Percentiles rank a stretch among this genome's conserved stretches.
Evolutionary conservation across 805 yeast genomes (phyloP).

Genomic region (Priceomyces medius): DNA sequence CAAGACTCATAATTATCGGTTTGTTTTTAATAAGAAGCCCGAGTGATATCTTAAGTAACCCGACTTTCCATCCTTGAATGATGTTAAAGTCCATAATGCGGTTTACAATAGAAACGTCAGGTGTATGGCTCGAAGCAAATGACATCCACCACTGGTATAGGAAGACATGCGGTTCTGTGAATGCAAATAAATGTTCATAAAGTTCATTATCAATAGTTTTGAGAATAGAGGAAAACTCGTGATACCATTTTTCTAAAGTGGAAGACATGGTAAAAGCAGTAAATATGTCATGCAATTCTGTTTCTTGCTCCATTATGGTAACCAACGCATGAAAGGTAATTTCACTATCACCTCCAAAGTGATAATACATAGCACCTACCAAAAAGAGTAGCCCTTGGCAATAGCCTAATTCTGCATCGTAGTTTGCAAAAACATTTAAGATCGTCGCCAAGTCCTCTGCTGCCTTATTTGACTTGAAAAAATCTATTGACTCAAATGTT

Average conservation of each 20-base stretch:
- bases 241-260: conserved; percentile 52
- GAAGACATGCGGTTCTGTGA: conserved; percentile 46
- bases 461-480: conserved; percentile 46
- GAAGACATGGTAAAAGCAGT: conserved; percentile 51
- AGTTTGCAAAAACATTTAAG: conserved; percentile 60
- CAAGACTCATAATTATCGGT: conserved; percentile 38
- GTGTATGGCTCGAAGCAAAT: conserved; percentile 59
- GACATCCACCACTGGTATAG: conserved; percentile 69
- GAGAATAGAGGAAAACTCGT: conserved; percentile 49
- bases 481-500: conserved; percentile 55
- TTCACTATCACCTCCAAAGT: conserved; percentile 28
- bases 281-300: conserved; percentile 49
- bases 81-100: conserved; percentile 51
- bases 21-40: conserved; percentile 52
- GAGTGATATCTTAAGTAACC: conserved; percentile 53
- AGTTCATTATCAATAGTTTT: conserved; percentile 40
- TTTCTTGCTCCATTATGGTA: conserved; percentile 57
- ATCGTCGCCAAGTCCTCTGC: conserved; percentile 50
- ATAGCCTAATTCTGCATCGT: conserved; percentile 64
- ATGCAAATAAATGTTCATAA: conserved; percentile 39
- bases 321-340: conserved; percentile 53
- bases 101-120: conserved; percentile 47
- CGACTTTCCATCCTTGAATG: conserved; percentile 54
- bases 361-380: conserved; percentile 55
- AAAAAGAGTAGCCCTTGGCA: conserved; percentile 67